phyloP scores from a whole-genome alignment of 352 stramenopile genomes.

The Phytophthora palmivora region DNA sequence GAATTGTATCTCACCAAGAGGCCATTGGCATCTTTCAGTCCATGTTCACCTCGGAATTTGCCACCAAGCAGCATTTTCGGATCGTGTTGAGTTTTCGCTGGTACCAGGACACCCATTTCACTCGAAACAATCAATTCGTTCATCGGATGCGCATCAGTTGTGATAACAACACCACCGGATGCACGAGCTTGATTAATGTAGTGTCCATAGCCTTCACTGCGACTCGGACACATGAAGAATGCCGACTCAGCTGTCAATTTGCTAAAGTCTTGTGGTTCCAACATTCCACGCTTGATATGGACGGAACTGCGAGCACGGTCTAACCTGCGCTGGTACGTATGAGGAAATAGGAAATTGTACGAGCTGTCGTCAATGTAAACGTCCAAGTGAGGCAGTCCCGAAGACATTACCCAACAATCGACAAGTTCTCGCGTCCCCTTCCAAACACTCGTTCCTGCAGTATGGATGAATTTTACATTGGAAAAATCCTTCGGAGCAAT shows the following conservation, averaged over 20 bases:
- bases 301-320: conserved; percentile 23
- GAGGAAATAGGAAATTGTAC: conserved; percentile 26
- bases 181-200: conserved; percentile 65
- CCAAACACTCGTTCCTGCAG: conserved; percentile 32
- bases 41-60: conserved; percentile 21
- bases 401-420: conserved; percentile 47
- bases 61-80: conserved; percentile 28
- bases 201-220: conserved; percentile 61
- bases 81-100: conserved; percentile 5
- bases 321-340: conserved; percentile 17
- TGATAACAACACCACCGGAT: conserved; percentile 44
- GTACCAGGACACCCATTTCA: conserved; percentile 46
- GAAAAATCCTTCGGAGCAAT: conserved; percentile 34
- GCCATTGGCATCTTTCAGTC: conserved; percentile 18
- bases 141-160: conserved; percentile 53
- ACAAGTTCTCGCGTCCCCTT: conserved; percentile 52
- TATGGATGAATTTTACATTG: conserved; percentile 40
- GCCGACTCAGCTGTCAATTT: conserved; percentile 46
- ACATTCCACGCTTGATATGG: conserved; percentile 35
- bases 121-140: conserved; percentile 51
- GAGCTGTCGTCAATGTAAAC: conserved; percentile 47
- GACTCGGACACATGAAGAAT: conserved; percentile 59
- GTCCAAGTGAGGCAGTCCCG: conserved; percentile 44
- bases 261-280: conserved; percentile 40
- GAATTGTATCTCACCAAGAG: conserved; percentile 14